A percentile compares a stretch with the other conserved stretches of the same genome.
phyloP scores from a whole-genome alignment of 331 rosid genomes.

The Rosa hybrid region DNA sequence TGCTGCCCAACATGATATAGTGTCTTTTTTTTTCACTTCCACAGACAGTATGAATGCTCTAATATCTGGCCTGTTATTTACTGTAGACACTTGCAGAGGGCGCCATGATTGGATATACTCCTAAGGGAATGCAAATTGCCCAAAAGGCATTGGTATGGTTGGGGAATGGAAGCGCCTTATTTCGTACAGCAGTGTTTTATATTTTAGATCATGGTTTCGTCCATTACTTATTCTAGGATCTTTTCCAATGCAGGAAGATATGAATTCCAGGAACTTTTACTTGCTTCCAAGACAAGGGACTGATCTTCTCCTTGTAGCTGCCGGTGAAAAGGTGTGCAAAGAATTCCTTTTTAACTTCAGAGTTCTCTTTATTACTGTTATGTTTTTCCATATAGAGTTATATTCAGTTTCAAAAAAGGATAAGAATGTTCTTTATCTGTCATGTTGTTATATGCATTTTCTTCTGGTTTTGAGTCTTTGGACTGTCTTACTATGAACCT shows the following conservation, averaged over 20 bases:
- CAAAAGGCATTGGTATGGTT: conserved; percentile 71
- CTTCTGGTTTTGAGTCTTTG: not conserved
- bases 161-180: conserved; percentile 14
- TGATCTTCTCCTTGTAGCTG: conserved; percentile 73
- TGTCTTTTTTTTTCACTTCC: not conserved
- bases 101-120: conserved; percentile 88
- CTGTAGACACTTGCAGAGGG: conserved; percentile 81
- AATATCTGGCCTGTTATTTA: conserved; percentile 15
- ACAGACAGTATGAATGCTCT: not conserved
- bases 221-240: not conserved
- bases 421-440: not conserved
- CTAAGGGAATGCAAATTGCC: conserved; percentile 89
- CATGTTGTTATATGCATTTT: not conserved
- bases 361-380: not conserved
- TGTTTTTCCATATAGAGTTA: not conserved
- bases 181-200: not conserved
- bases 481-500: not conserved
- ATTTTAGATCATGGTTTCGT: conserved; percentile 5
- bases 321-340: conserved; percentile 83
- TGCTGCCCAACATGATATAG: not conserved
- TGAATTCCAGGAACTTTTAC: conserved; percentile 60
- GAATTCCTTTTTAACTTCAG: not conserved
- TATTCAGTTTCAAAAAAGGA: conserved; percentile 13
- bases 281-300: conserved; percentile 53
- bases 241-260: conserved; percentile 48